A percentile compares a stretch with the other conserved stretches of the same genome.
Conservation (phyloP, 768 basidiomycete genomes). For the Trametes cinnabarina region DNA sequence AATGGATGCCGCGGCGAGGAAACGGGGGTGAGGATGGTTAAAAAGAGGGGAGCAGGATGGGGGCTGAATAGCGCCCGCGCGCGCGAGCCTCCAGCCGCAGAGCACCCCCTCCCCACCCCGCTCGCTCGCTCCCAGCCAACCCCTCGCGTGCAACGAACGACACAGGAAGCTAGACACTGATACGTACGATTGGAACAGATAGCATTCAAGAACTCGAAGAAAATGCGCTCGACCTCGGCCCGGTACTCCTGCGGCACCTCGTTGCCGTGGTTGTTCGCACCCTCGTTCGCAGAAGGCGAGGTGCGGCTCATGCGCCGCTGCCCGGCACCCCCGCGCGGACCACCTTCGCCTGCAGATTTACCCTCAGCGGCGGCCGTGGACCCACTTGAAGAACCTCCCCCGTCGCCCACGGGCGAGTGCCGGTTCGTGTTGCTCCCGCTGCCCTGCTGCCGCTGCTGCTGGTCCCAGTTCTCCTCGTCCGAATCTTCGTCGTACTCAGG, state of each 20-base stretch:
- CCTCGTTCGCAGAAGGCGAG: constrained; percentile 27
- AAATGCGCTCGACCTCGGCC: constrained; percentile 82
- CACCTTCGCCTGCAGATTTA: constrained; percentile 24
- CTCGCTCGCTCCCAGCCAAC: neutral
- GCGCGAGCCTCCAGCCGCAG: neutral
- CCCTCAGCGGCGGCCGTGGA: constrained; percentile 7
- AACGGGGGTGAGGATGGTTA: neutral
- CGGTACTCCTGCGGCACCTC: constrained; percentile 82
- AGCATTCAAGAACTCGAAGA: constrained; percentile 83
- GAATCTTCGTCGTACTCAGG: constrained; percentile 36
- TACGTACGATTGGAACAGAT: constrained; percentile 89
- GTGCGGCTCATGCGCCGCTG: constrained; percentile 23
- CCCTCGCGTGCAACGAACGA: neutral
- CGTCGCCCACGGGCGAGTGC: constrained; percentile 12
- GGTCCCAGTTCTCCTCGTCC: constrained; percentile 23
- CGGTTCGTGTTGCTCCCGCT: constrained; percentile 1
- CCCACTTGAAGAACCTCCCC: neutral
- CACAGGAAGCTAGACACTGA: neutral
- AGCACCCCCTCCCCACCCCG: too few species aligned
- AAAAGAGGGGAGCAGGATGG: neutral
- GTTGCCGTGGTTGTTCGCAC: constrained; percentile 39
- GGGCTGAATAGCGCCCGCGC: neutral
- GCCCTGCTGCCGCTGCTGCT: constrained; percentile 3
- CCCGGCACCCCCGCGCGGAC: constrained; percentile 30
- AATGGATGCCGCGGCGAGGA: neutral